Evolutionary conservation across 768 basidiomycete genomes (phyloP).

Genomic region (Leccinum aurantiacum): DNA sequence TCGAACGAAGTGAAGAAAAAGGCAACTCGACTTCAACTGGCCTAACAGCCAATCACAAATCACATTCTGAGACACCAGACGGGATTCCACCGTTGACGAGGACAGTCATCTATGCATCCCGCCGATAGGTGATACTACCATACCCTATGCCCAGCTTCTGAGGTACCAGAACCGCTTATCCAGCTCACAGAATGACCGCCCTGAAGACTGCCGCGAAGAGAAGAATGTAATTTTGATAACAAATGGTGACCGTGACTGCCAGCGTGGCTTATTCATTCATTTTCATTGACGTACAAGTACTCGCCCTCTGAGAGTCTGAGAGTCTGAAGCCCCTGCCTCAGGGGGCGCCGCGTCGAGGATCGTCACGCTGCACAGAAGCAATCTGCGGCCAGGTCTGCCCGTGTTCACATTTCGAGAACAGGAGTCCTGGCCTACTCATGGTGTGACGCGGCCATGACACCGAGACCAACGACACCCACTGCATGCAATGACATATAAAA

Average conservation of each 20-base stretch:
- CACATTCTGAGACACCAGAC: background rate
- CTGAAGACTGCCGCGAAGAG: background rate
- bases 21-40: background rate
- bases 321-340: background rate
- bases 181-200: background rate
- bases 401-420: background rate
- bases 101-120: background rate
- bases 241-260: background rate
- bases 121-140: background rate
- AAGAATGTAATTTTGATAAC: background rate
- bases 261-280: background rate
- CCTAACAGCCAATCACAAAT: background rate
- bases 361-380: background rate
- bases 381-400: slow-evolving; percentile 7
- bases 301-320: background rate
- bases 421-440: background rate
- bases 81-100: background rate
- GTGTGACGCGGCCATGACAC: background rate
- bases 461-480: background rate
- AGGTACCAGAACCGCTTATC: background rate
- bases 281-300: background rate
- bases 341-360: background rate
- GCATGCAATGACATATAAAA: background rate
- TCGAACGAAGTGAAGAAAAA: background rate
- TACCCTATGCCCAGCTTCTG: background rate